phyloP scores from a whole-genome alignment of 768 basidiomycete species.

The Naganishia antarctica region DNA sequence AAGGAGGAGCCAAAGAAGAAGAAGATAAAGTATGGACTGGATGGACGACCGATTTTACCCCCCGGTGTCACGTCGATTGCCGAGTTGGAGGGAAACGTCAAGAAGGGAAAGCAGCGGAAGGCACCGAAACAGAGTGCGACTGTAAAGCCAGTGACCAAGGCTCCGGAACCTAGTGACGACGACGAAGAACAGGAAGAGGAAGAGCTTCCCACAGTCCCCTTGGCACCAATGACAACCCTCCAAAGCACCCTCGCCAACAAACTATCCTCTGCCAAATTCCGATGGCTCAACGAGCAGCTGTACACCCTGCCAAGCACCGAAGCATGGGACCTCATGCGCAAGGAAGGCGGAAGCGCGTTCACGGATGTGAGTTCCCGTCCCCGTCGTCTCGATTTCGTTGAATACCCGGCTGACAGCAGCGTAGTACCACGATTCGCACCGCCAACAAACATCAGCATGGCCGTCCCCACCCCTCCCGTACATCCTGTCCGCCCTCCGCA shows the following conservation, averaged over 20 bases:
- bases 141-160: slow-evolving; percentile 9
- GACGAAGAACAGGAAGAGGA: slow-evolving; percentile 63
- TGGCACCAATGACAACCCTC: slow-evolving; percentile 57
- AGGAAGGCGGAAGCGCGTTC: slow-evolving; percentile 53
- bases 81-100: slow-evolving; percentile 8
- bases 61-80: background rate
- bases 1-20: slow-evolving; percentile 15
- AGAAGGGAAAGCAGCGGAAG: slow-evolving; percentile 3
- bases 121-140: background rate
- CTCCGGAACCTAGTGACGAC: slow-evolving; percentile 27
- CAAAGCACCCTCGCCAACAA: slow-evolving; percentile 24
- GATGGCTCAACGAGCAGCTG: slow-evolving; percentile 84
- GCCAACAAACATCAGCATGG: slow-evolving; percentile 86
- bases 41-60: slow-evolving; percentile 15
- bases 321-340: slow-evolving; percentile 73
- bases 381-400: background rate
- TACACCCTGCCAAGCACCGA: slow-evolving; percentile 78
- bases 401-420: background rate
- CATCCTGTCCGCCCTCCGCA: slow-evolving; percentile 64
- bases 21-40: slow-evolving; percentile 25
- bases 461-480: slow-evolving; percentile 86
- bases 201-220: slow-evolving; percentile 57
- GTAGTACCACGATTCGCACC: slow-evolving; percentile 89
- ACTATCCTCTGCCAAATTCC: slow-evolving; percentile 49
- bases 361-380: slow-evolving; percentile 61